phyloP scores from a whole-genome alignment of 148 eudicot species.

The Camellia sinensis region DNA sequence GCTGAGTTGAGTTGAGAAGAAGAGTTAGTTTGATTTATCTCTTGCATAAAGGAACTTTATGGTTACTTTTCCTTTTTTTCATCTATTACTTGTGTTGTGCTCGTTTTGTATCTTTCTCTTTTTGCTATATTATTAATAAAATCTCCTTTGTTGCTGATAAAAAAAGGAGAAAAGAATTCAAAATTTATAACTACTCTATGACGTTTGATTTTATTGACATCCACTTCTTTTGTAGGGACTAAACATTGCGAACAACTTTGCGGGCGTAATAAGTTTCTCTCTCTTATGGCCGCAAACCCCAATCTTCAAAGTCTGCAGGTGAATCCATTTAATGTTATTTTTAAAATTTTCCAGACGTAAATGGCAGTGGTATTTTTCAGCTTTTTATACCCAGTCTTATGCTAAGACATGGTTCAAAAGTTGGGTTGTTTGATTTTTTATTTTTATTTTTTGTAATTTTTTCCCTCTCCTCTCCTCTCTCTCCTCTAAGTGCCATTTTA shows the following conservation, averaged over 20 bases:
- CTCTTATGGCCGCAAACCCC: conserved; percentile 39
- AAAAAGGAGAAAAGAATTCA: neutral
- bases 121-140: too few species aligned
- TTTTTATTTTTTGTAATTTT: neutral
- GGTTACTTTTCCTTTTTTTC: too few species aligned
- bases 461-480: neutral
- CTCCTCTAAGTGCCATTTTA: neutral
- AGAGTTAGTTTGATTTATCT: neutral
- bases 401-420: neutral
- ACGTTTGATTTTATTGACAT: conserved; percentile 15
- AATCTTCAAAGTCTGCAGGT: conserved; percentile 40
- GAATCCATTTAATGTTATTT: conserved; percentile 14
- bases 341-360: neutral
- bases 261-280: conserved; percentile 46
- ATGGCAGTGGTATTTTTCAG: neutral
- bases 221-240: conserved; percentile 29
- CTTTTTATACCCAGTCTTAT: neutral
- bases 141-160: too few species aligned
- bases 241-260: conserved; percentile 34
- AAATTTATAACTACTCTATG: neutral
- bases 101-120: too few species aligned
- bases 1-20: neutral
- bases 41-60: neutral
- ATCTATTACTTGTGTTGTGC: too few species aligned
- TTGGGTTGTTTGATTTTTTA: neutral